These are phyloP conservation scores for Prunus mira DNA, from an alignment of 306 rosid species.

Conservation along the genomic window DNA sequence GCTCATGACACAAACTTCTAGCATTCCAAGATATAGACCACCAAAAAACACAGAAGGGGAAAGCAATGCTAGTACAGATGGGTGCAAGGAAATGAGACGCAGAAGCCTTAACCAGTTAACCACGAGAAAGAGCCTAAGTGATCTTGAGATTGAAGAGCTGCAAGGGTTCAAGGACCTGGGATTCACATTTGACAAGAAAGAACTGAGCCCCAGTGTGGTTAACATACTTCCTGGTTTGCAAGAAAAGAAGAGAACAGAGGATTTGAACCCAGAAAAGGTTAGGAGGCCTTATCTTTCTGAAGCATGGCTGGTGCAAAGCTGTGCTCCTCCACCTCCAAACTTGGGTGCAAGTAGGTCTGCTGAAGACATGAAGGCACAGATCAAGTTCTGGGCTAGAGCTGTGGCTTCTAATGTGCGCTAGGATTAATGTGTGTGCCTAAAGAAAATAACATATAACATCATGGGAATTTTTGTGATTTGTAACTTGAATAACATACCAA, in stretches of 20 bases:
- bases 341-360: slow-evolving; percentile 48
- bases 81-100: slow-evolving; percentile 45
- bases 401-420: slow-evolving; percentile 74
- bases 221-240: slow-evolving; percentile 83
- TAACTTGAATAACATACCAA: neutral
- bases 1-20: slow-evolving; percentile 33
- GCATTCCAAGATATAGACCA: slow-evolving; percentile 44
- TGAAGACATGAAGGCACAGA: slow-evolving; percentile 64
- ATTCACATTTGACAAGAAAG: slow-evolving; percentile 72
- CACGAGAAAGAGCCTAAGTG: slow-evolving; percentile 62
- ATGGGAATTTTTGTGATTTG: neutral
- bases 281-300: slow-evolving; percentile 88
- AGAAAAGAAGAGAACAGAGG: slow-evolving; percentile 43
- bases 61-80: slow-evolving; percentile 29
- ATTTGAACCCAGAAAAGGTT: slow-evolving; percentile 39
- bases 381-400: slow-evolving; percentile 91
- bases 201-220: slow-evolving; percentile 51
- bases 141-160: slow-evolving; percentile 78
- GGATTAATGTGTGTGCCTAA: slow-evolving; percentile 2
- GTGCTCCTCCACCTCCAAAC: slow-evolving; percentile 58
- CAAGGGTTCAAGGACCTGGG: slow-evolving; percentile 95
- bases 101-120: slow-evolving; percentile 22
- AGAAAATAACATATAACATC: no score
- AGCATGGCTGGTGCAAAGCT: slow-evolving; percentile 70
- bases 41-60: slow-evolving; percentile 32